Base-by-base conservation (phyloP, 768 basidiomycete genomes). In the Pleurotus giganteus region DNA sequence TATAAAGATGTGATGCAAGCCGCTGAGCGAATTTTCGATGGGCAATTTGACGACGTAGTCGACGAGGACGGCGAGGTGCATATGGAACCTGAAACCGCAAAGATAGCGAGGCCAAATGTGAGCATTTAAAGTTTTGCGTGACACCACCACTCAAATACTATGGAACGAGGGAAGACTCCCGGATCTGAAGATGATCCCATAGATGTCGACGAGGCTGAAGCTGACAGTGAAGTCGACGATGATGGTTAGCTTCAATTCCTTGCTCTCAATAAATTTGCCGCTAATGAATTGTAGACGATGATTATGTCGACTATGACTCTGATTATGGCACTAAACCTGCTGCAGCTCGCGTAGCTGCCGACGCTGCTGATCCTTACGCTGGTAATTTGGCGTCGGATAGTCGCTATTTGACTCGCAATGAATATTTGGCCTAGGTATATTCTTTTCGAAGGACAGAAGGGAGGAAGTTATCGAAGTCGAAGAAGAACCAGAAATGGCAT, bases 401-500 rank as follows among this genome's bases (percentile, higher is more conserved):
- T 23, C 19, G 12, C 7, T 41, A 7, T 15, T 47, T 55, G 39
- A 56, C 53, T 58, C 49, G 17, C 52, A 43, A 39, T 9, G 39
- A 41, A 32, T 32, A 49, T 27, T 5, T 47, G 60, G n/a, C 46
- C 61, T 49, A 55, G 13, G 43, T 4, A 84, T 96, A 51, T 96
- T 96, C 78, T 97, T 94, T 69, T 96, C 94, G 39, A 96, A 96
- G 74, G 92, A 94, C 66, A 82, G 94, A 45, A 82, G 84, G 37
- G 94, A 96, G 70, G 90, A 91, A 68, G 89, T 95, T 32, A 91
- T 95, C 44, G 94, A 97, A 72, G 84, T 94, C 1, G 88, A 94
- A 64, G 93, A 94, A 70, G 80, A 86, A 46, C 79, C 86, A 5
- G 86, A 89, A 66, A 66, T 73, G 11, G 71, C 71, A 15, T 57